Evolutionary conservation across 1,284 basidiomycete species (phyloP).

Genomic region (Pseudozyma sp.): DNA sequence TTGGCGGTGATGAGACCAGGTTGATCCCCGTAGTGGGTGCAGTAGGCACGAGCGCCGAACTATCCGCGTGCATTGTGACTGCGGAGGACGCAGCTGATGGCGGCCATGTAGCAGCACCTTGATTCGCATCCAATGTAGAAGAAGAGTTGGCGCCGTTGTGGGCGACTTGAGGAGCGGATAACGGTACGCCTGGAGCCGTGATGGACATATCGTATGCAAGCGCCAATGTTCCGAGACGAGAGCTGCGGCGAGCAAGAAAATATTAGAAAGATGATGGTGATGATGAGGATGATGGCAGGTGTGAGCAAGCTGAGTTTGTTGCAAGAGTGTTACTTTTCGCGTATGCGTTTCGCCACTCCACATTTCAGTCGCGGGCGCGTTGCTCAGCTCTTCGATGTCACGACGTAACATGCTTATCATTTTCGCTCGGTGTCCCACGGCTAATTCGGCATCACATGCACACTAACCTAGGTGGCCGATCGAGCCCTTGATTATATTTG

Average conservation of each 20-base stretch:
- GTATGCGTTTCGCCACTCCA: constrained; percentile 31
- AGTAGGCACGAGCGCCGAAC: constrained; percentile 19
- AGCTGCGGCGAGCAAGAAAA: neutral
- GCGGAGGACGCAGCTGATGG: constrained; percentile 26
- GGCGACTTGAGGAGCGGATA: constrained; percentile 16
- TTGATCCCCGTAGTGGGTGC: constrained; percentile 27
- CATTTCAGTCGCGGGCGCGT: too few species aligned
- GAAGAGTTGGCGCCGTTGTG: constrained; percentile 1
- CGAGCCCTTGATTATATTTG: too few species aligned
- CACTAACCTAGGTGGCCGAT: too few species aligned
- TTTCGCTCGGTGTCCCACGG: too few species aligned
- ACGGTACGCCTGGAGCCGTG: constrained; percentile 12
- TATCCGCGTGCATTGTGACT: constrained; percentile 19
- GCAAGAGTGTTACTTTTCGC: constrained; percentile 41
- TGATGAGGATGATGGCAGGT: constrained; percentile 11
- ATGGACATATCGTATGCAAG: constrained; percentile 22
- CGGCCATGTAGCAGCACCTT: constrained; percentile 27
- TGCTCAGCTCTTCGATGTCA: too few species aligned
- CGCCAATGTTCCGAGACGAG: neutral
- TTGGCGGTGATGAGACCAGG: constrained; percentile 31
- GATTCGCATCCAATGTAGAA: neutral
- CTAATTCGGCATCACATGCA: too few species aligned
- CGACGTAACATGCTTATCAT: too few species aligned
- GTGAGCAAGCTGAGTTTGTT: constrained; percentile 2
- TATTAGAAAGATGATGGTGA: constrained; percentile 3